Percentiles rank a stretch among this genome's conserved stretches.
Conservation (phyloP, 345 rosid species). For the Acer yangbiense region DNA sequence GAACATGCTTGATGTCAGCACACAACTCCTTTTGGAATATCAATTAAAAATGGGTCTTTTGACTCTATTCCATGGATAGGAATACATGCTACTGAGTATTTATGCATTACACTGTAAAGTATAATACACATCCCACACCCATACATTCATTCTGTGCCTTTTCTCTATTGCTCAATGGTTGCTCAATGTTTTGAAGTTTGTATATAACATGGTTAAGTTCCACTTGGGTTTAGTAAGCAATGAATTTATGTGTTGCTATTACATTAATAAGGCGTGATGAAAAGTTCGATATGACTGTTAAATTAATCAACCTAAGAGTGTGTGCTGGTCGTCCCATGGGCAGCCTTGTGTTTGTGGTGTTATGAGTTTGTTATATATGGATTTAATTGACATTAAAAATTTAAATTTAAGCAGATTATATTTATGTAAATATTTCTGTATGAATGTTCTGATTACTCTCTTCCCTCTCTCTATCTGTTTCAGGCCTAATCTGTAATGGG, state of each 20-base stretch:
- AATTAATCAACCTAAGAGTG: not conserved
- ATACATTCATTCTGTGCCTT: not conserved
- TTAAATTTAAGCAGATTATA: not conserved
- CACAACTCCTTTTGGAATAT: not conserved
- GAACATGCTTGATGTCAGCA: not conserved
- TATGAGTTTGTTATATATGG: not conserved
- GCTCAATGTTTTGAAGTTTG: not conserved
- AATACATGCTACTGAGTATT: not conserved
- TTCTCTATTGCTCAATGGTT: not conserved
- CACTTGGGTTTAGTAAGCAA: not conserved
- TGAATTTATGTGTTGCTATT: not conserved
- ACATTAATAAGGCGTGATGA: not conserved
- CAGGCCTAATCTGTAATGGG: constrained; percentile 49
- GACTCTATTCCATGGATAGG: not conserved
- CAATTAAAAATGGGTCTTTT: not conserved
- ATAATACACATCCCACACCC: not conserved
- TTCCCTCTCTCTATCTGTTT: constrained; percentile 1
- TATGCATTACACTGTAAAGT: not conserved
- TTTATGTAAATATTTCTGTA: not conserved
- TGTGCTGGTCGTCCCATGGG: not conserved
- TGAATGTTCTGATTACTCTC: constrained; percentile 11
- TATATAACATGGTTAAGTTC: not conserved
- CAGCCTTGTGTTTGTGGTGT: not conserved
- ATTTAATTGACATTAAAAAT: not conserved
- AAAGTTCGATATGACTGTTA: not conserved